Evolutionary conservation across 163 green algal genomes (phyloP).

Genomic region (Volvox carteri): DNA sequence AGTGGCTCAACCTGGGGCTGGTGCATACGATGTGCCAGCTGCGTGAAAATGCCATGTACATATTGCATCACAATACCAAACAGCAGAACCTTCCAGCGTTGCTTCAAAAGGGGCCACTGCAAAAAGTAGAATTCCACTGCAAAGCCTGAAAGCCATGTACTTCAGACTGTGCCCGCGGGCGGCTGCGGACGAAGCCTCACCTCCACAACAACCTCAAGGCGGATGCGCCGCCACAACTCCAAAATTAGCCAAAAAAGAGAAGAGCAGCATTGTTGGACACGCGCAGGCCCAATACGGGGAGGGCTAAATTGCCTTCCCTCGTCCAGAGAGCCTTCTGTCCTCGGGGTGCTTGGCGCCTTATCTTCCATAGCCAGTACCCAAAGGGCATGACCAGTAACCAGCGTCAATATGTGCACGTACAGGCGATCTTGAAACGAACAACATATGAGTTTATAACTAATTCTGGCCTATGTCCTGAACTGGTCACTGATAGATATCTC

Average conservation of each 20-base stretch:
- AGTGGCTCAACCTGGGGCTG: slow-evolving; percentile 80
- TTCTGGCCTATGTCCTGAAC: too few species aligned
- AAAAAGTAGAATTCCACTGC: neutral
- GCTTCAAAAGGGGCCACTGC: slow-evolving; percentile 87
- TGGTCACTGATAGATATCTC: too few species aligned
- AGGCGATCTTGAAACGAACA: too few species aligned
- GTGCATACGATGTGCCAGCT: slow-evolving; percentile 92
- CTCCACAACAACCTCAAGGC: slow-evolving; percentile 58
- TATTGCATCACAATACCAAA: slow-evolving; percentile 92
- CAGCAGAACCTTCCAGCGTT: slow-evolving; percentile 87
- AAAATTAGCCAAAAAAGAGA: neutral
- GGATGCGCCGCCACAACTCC: slow-evolving; percentile 48
- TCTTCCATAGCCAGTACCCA: neutral
- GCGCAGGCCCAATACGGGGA: neutral
- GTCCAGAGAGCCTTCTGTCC: neutral
- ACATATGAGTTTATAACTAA: too few species aligned
- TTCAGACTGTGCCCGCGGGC: neutral
- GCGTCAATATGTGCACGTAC: too few species aligned
- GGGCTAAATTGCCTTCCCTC: neutral
- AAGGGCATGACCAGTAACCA: too few species aligned
- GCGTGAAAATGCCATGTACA: slow-evolving; percentile 92
- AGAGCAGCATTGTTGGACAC: slow-evolving; percentile 13
- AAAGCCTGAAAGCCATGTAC: neutral
- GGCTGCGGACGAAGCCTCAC: neutral
- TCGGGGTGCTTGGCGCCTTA: slow-evolving; percentile 21